Evolutionary conservation across 2,329 filamentous ascomycete species (phyloP), one percentile per base, ranked within the genome.

Genomic region (Pestalotiopsis sp.): DNA sequence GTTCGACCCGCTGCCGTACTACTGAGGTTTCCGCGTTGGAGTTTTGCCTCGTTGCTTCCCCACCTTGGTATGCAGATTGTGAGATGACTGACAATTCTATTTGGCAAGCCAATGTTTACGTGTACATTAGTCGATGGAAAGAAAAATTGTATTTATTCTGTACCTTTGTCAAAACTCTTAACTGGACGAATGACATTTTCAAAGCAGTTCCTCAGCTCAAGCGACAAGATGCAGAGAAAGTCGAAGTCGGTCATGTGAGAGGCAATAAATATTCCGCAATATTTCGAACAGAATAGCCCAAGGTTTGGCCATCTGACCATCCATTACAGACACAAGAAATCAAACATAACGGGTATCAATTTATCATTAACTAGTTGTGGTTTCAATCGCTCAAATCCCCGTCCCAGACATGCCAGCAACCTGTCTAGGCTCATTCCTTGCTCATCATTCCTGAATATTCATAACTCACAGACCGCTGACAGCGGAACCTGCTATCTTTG

Each of bases 1-100:
- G 72, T 70, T 90, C 48, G 83, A 84, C 73, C 87, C 88, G 38
- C 77, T 89, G 68, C 86, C 88, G 0, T 89, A 88, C 65, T 78
- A 66, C 20, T 65, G 73, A 24, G 5, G 11, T 39, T 44, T 52
- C 4, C n/a, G 44, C 3, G 44, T 22, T 22, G 4, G 20, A 52
- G 44, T 1, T 17, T 35, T 30, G 26, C 7, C 26, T 30, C 2
- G 7, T 9, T 35, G 30, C 30, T 35, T 35, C 7, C 30, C 30
- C 30, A 20, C 2, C 44, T 5, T n/a, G 9, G 14, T 52, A 52
- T 9, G 44, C 44, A 52, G 44, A 52, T 52, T 52, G 13, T 14
- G 13, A 4, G 17, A 14, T 48, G 13, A 14, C 40, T n/a, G 13
- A 48, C 13, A 14, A 6, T 48, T 14, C n/a, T 14, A 48, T n/a